These are phyloP conservation scores for Aspergillus hancockii DNA, from an alignment of 495 filamentous ascomycete genomes.

Conservation along the genomic window DNA sequence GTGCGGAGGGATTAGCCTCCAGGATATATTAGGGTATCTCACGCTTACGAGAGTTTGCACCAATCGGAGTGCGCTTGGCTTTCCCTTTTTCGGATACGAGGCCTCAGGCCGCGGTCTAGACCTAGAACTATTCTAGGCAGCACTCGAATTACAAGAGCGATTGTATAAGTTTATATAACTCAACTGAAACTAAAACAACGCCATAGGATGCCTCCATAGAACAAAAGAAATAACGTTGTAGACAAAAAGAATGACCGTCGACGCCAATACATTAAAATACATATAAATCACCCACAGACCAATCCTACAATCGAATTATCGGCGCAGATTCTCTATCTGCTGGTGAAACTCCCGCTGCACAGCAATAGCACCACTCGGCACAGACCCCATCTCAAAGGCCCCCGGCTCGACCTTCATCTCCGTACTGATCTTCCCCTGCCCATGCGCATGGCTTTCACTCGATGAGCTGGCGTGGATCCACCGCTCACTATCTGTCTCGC, in stretches of 20 bases:
- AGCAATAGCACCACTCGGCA: constrained; percentile 2
- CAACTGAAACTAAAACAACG: too few species aligned
- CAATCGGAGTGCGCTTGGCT: not conserved
- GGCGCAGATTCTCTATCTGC: not conserved
- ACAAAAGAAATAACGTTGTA: too few species aligned
- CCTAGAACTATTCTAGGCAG: not conserved
- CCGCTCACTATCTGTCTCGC: not conserved
- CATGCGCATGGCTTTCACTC: not conserved
- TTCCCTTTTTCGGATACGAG: not conserved
- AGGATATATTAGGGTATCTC: not conserved
- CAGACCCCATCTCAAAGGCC: not conserved
- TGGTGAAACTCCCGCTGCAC: constrained; percentile 9
- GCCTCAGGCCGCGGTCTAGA: not conserved
- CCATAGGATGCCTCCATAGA: too few species aligned
- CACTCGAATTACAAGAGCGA: too few species aligned
- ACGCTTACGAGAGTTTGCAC: not conserved
- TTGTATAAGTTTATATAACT: too few species aligned
- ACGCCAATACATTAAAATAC: not conserved
- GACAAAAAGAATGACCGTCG: not conserved
- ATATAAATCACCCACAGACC: too few species aligned
- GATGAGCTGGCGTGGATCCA: constrained; percentile 10
- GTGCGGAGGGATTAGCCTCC: not conserved
- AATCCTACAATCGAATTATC: not conserved
- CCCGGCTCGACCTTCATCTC: not conserved
- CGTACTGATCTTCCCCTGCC: not conserved